Percentiles rank a stretch among this genome's conserved stretches.
phyloP scores from a whole-genome alignment of 257 asterid genomes.

The Verbascum thapsus region DNA sequence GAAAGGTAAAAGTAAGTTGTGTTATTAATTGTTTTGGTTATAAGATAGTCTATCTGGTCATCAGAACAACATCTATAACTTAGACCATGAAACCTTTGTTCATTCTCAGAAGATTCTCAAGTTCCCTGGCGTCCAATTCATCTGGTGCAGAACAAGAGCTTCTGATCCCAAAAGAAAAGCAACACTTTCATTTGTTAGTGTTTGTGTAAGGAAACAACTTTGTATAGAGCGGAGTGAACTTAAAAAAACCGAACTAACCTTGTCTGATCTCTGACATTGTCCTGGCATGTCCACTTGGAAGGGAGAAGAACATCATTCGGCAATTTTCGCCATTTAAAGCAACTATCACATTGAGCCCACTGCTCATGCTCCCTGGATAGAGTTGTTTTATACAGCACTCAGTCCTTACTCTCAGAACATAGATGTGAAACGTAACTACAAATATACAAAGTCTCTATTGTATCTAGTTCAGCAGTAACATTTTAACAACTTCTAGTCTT shows the following conservation, averaged over 20 bases:
- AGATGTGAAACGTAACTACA: background rate
- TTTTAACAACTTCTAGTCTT: constrained; percentile 37
- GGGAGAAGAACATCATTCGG: constrained; percentile 80
- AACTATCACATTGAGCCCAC: constrained; percentile 90
- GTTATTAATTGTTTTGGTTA: constrained; percentile 5
- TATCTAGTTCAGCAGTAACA: no score
- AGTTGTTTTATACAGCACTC: constrained; percentile 17
- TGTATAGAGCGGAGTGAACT: constrained; percentile 2
- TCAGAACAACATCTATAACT: constrained; percentile 5
- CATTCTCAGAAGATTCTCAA: constrained; percentile 78
- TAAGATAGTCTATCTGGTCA: constrained; percentile 8
- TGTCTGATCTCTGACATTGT: constrained; percentile 49
- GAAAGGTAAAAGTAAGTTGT: constrained; percentile 11
- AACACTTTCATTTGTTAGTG: constrained; percentile 17
- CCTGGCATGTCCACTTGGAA: constrained; percentile 86
- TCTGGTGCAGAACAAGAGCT: constrained; percentile 77
- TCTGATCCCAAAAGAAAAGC: constrained; percentile 47
- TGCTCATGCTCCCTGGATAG: constrained; percentile 81
- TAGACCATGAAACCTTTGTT: constrained; percentile 50
- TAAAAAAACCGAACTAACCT: constrained; percentile 44
- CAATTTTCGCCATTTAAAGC: constrained; percentile 84
- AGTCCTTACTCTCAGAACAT: background rate
- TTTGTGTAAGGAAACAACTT: constrained; percentile 1
- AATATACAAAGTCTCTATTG: background rate
- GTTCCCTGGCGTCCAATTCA: constrained; percentile 65